Base-by-base conservation (phyloP, 176 grass and related monocot species). In the Avena sativa region DNA sequence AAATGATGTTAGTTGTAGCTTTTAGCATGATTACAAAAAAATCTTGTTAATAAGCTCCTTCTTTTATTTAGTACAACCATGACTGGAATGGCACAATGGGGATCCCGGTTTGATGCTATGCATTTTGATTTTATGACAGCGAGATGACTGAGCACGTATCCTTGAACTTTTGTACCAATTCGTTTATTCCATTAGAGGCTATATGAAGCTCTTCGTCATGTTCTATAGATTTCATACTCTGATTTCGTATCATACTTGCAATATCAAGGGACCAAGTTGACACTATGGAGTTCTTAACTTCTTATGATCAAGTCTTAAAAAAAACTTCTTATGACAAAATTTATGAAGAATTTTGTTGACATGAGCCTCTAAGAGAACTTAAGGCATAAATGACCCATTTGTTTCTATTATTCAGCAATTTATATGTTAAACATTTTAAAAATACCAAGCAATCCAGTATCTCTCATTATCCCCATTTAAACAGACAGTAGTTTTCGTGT, bases 61-160 rank as follows among this genome's bases (percentile, higher is more conserved):
- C 63, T 15, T 20, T 13, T 7, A 9, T 79, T 53, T 1, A 48
- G 4, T 72, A 12, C 79, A 87, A 85, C 7, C 79, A 87, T 90
- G 84, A 63, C 38, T 84, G 20, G 89, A 90, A 79, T 87, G 74
- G 65, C 56, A 79, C 32, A 65, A 23, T 84, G 79, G 80, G 79
- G 89, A 43, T 86, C 89, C 53, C 84, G 73, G 55, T 90, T 90
- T 79, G 79, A 90, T 12, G 84, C n/a, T 52, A 90, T 87, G 79
- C 46, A 47, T 47, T 47, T 8, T 9, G 6, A 47, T 72, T 73
- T 12, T 90, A 87, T 65, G 89, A 90, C 65, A 55, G 6, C 21
- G 87, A 83, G 74, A 79, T 90, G 89, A 85, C 86, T 55, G 84
- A 17, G 80, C 87, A 83, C 79, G 89, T 79, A 28, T 40, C 38